Evolutionary conservation across 2,329 filamentous ascomycete species (phyloP), one percentile per base, ranked within the genome.

Genomic region (Keithomyces neogunnii): DNA sequence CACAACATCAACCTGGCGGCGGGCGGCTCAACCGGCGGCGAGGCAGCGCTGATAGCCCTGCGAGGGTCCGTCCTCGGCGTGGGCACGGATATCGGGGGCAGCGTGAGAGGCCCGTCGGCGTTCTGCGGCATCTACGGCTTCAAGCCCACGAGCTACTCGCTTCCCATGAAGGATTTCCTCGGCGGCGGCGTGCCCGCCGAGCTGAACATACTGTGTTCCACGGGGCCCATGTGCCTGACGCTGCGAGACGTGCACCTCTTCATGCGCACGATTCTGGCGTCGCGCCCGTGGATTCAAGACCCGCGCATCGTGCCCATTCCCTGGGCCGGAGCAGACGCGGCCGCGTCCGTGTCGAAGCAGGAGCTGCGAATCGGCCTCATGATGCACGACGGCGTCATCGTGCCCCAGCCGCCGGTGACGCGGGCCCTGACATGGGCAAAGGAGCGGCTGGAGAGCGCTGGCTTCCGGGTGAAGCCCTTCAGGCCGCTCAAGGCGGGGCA

Each of bases 21-120:
- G 0, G 85, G 85, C 3, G 84, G 85, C 1, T 80, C 75, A 2
- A 79, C 78, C 0, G 84, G 84, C 6, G 85, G 85, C 4, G 68
- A 71, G 47, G 67, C 60, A 0, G 68, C 71, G 4, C 54, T 73
- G 2, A 48, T 73, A 0, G 67, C 68, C 3, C 62, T 72, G 40
- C 56, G 66, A 3, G 70, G 70, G 1, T 70, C 68, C 1, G 55
- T 68, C 0, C 45, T 72, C 0, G 69, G 68, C 0, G 51, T 72
- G 5, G 70, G 70, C 2, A 66, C 65, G 2, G 69, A 73, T 6
- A 67, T 71, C 46, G 69, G 63, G 4, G 67, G 69, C 2, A 68
- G 66, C 38, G 58, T 69, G 32, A 59, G 65, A 0, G 57, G 57
- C 0, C 66, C 66, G 3, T 51, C 62, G 0, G 57, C 57, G 0